phyloP scores from a whole-genome alignment of 2,329 filamentous ascomycete genomes.

The Penicillium sp. region DNA sequence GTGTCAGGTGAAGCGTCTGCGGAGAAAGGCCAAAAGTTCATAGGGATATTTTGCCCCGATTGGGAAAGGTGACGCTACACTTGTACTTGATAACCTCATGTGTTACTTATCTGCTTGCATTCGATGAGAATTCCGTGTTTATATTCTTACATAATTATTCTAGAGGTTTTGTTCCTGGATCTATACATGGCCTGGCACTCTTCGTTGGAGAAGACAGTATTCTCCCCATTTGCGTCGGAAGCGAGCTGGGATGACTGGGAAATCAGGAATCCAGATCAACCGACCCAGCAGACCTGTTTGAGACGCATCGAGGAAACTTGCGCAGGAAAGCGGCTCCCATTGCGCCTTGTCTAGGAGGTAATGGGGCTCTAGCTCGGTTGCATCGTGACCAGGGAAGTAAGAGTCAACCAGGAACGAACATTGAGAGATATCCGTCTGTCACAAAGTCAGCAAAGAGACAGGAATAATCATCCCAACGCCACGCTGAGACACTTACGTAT shows the following conservation, averaged over 20 bases:
- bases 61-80: constrained; percentile 29
- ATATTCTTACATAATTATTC: not conserved
- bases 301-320: constrained; percentile 75
- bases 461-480: not conserved
- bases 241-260: constrained; percentile 64
- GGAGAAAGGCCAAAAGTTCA: constrained; percentile 17
- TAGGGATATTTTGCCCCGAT: constrained; percentile 38
- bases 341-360: constrained; percentile 69
- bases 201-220: constrained; percentile 75
- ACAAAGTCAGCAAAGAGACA: constrained; percentile 14
- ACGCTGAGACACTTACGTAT: constrained; percentile 60
- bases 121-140: not conserved
- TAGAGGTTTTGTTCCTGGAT: not conserved
- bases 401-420: constrained; percentile 89
- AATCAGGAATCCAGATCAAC: constrained; percentile 76
- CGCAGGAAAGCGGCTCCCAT: constrained; percentile 76
- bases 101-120: not conserved
- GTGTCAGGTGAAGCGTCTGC: not conserved
- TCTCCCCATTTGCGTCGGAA: constrained; percentile 77
- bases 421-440: constrained; percentile 62
- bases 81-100: constrained; percentile 8
- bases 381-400: constrained; percentile 60
- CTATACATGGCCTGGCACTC: constrained; percentile 8
- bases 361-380: constrained; percentile 72
- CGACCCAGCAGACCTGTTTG: constrained; percentile 71